A percentile compares a stretch with the other conserved stretches of the same genome.
Evolutionary conservation across 2,329 filamentous ascomycete species (phyloP).

Genomic region (Aphanoascus verrucosus): DNA sequence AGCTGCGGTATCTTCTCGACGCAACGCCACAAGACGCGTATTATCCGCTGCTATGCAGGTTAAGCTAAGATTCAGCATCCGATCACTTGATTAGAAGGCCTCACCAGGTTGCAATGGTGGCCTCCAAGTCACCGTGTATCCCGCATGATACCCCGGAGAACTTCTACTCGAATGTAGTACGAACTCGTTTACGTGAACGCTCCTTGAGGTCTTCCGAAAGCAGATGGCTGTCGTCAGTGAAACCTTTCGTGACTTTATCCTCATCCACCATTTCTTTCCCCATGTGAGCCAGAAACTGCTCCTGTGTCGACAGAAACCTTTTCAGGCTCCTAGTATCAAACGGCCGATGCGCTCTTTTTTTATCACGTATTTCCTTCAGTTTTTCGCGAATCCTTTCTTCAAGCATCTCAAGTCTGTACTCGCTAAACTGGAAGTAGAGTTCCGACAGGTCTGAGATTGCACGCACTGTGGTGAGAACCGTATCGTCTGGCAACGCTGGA

Average conservation of each 20-base stretch:
- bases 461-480: constrained; percentile 50
- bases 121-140: not conserved
- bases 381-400: constrained; percentile 46
- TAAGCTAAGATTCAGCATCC: not conserved
- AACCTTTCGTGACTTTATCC: constrained; percentile 29
- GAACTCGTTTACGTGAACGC: constrained; percentile 21
- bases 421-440: constrained; percentile 51
- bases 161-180: constrained; percentile 12
- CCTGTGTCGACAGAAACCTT: constrained; percentile 22
- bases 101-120: not conserved
- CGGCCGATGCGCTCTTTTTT: constrained; percentile 23
- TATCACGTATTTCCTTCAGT: constrained; percentile 30
- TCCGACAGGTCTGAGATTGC: constrained; percentile 47
- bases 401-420: constrained; percentile 54
- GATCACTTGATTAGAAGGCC: not conserved
- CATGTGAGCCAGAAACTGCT: constrained; percentile 31
- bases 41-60: not conserved
- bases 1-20: not conserved
- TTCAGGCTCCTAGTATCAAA: constrained; percentile 25
- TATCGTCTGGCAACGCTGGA: constrained; percentile 47
- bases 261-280: constrained; percentile 34
- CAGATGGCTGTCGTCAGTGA: constrained; percentile 28
- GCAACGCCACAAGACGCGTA: not conserved
- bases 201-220: constrained; percentile 29
- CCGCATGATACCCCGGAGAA: not conserved